Evolutionary conservation across 495 filamentous ascomycete species (phyloP).

Genomic region (Tuber microsphaerosporum): DNA sequence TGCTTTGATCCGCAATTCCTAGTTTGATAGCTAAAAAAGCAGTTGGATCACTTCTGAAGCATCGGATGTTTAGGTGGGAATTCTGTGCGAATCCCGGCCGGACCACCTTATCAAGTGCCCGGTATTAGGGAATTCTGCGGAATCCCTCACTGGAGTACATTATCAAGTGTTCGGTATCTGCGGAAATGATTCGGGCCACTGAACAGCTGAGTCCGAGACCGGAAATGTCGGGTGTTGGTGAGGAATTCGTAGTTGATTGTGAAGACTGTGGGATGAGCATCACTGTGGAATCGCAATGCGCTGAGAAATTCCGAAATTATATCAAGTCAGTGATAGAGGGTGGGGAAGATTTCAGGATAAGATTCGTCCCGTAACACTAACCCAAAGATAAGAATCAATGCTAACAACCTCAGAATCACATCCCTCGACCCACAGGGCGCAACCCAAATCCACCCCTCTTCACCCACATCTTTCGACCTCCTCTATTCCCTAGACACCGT

Average conservation of each 20-base stretch:
- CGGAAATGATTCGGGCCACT: constrained; percentile 13
- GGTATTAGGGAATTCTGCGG: constrained; percentile 44
- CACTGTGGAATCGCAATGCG: constrained; percentile 10
- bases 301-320: constrained; percentile 19
- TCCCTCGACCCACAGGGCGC: constrained; percentile 9
- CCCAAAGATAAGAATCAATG: background rate
- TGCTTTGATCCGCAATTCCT: too few species aligned
- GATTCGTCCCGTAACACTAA: constrained; percentile 5
- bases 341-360: constrained; percentile 16
- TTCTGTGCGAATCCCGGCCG: too few species aligned
- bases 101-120: constrained; percentile 55
- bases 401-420: constrained; percentile 20
- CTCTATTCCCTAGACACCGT: constrained; percentile 15
- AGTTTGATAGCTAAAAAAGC: too few species aligned
- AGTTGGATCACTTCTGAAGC: too few species aligned
- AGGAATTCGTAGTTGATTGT: constrained; percentile 12
- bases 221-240: constrained; percentile 21
- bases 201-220: constrained; percentile 17
- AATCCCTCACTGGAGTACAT: constrained; percentile 18
- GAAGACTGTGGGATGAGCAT: constrained; percentile 6
- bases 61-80: too few species aligned
- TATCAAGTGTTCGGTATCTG: constrained; percentile 24
- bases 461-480: constrained; percentile 15
- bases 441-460: constrained; percentile 3
- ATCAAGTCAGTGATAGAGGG: constrained; percentile 9